These are phyloP conservation scores for Pseudogymnoascus sp. DNA, from an alignment of 2,329 filamentous ascomycete species.

Conservation along the genomic window DNA sequence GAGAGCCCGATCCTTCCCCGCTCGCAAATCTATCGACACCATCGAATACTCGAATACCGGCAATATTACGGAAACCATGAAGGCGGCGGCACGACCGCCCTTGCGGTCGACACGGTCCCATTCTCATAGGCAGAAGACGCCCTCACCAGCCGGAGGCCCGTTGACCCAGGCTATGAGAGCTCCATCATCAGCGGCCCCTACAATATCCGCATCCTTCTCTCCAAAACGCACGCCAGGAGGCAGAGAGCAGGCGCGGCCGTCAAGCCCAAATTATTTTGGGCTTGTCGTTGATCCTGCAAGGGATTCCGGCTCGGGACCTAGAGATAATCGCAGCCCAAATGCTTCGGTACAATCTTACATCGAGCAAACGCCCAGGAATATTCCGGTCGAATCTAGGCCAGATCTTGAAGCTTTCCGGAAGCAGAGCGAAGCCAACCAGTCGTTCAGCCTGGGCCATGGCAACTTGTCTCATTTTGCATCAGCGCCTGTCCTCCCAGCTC, in stretches of 20 bases:
- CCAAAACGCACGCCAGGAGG: slow-evolving; percentile 20
- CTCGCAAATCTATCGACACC: not conserved
- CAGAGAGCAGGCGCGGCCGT: slow-evolving; percentile 31
- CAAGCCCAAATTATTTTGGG: slow-evolving; percentile 84
- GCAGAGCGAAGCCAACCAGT: slow-evolving; percentile 58
- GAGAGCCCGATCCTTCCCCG: not conserved
- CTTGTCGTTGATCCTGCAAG: slow-evolving; percentile 58
- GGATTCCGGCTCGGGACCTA: slow-evolving; percentile 54
- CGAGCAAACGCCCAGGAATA: slow-evolving; percentile 57
- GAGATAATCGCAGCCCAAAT: slow-evolving; percentile 66
- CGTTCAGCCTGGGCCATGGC: slow-evolving; percentile 38
- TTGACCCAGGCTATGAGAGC: slow-evolving; percentile 16
- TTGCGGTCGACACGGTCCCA: slow-evolving; percentile 23
- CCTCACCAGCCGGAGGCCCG: slow-evolving; percentile 17
- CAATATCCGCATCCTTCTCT: slow-evolving; percentile 12
- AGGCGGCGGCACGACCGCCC: slow-evolving; percentile 23
- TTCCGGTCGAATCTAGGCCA: slow-evolving; percentile 66
- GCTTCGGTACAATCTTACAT: slow-evolving; percentile 63
- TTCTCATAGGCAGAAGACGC: slow-evolving; percentile 13
- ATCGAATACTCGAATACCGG: not conserved
- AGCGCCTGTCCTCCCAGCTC: slow-evolving; percentile 15
- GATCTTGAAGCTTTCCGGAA: slow-evolving; percentile 74
- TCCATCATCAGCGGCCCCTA: slow-evolving; percentile 23
- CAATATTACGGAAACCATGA: slow-evolving; percentile 19
- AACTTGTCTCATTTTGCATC: slow-evolving; percentile 39